These are phyloP conservation scores for Ceratopteris richardii DNA, from an alignment of 75 land plant species.

Conservation along the genomic window DNA sequence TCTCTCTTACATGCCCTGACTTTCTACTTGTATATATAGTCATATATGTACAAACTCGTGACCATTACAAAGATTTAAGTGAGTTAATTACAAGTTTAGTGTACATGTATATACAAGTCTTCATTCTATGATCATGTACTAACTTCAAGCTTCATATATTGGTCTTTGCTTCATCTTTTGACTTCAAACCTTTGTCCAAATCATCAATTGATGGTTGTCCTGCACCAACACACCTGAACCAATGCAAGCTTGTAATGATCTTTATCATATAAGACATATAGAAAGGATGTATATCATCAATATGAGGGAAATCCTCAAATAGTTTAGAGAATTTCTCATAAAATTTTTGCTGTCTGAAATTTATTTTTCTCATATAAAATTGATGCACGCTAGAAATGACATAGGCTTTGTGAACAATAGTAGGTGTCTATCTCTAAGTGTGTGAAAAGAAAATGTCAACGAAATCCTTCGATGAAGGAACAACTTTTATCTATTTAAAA, in stretches of 20 bases:
- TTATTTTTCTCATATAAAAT: conserved; percentile 94
- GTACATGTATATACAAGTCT: too few relatives aligned
- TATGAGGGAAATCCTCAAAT: conserved; percentile 76
- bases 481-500: conserved; percentile 85
- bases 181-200: too few relatives aligned
- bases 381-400: conserved; percentile 72
- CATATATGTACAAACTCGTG: too few relatives aligned
- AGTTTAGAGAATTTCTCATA: conserved; percentile 82
- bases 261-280: conserved; percentile 82
- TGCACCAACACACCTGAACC: too few relatives aligned
- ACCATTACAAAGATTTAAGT: too few relatives aligned
- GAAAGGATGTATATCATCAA: conserved; percentile 89
- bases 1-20: too few relatives aligned
- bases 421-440: conserved; percentile 89
- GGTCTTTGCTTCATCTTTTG: too few relatives aligned
- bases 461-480: conserved; percentile 82
- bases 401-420: conserved; percentile 92
- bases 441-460: conserved; percentile 82
- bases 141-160: too few relatives aligned
- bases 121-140: too few relatives aligned
- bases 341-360: conserved; percentile 68
- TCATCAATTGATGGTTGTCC: too few relatives aligned
- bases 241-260: conserved; percentile 96
- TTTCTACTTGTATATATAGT: too few relatives aligned
- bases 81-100: too few relatives aligned